Percentiles rank a stretch among this genome's conserved stretches.
phyloP scores from a whole-genome alignment of 2,329 filamentous ascomycete species.

The Madurella fahalii region DNA sequence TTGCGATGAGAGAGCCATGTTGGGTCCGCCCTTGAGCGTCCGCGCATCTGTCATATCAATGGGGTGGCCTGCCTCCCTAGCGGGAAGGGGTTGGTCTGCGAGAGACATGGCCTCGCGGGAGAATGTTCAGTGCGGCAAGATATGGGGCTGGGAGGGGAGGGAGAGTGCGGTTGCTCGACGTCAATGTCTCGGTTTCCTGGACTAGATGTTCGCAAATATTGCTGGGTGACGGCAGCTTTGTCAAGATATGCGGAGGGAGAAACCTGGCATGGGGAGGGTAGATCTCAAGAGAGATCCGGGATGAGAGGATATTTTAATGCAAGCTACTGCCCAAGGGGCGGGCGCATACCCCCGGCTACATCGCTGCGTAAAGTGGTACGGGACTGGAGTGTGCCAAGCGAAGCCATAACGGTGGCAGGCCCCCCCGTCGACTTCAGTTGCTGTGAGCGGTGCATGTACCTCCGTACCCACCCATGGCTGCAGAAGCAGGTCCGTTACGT shows the following conservation, averaged over 20 bases:
- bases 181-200: constrained; percentile 14
- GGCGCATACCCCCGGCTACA: not conserved
- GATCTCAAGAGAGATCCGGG: not conserved
- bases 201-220: not conserved
- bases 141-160: constrained; percentile 4
- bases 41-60: constrained; percentile 13
- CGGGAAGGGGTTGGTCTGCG: constrained; percentile 11
- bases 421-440: no score
- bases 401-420: not conserved
- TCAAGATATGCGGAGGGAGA: not conserved
- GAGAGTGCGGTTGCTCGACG: constrained; percentile 2
- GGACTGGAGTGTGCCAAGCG: not conserved
- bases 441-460: not conserved
- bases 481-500: constrained; percentile 15
- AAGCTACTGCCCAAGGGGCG: not conserved
- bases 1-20: constrained; percentile 12
- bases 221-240: not conserved
- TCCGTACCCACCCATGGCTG: constrained; percentile 1
- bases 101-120: constrained; percentile 21
- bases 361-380: no score
- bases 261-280: not conserved
- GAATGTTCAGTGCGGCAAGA: not conserved
- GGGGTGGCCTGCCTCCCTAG: constrained; percentile 10
- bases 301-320: not conserved
- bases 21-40: constrained; percentile 5